Base-by-base conservation (phyloP, 2,329 filamentous ascomycete genomes). In the Fusarium floridanum region DNA sequence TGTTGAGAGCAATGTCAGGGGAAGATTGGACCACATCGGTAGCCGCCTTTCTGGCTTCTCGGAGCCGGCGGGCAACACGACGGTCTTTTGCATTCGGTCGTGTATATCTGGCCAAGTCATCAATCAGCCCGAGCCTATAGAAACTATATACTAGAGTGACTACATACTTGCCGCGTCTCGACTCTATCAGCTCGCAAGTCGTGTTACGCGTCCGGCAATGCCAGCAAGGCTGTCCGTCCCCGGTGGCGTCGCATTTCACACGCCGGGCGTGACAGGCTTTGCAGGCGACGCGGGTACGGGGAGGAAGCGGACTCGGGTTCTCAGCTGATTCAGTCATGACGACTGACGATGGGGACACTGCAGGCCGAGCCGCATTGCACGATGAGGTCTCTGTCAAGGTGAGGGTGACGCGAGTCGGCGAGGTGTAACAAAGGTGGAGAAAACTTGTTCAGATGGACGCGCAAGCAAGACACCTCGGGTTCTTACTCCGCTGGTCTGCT, bases 211-310 rank as follows among this genome's bases (percentile, higher is more conserved):
- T 72, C 1, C 74, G 75, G n/a, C 75, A 76, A 32, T 76, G 75
- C 75, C 67, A 69, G 17, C 75, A 76, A 2, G 75, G 75, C 10
- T 73, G 67, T 0, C 66, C 73, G 5, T 76, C 75, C 1, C 50
- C 57, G 1, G 72, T 73, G 27, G 73, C 75, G 27, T 77, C 75
- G 36, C 75, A 77, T 50, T 72, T 76, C 5, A 77, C 75, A 1
- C 75, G 75, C 10, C 75, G 61, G 3, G 66, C 48, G 6, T 77
- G 65, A 32, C 75, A 77, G 5, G 75, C 75, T 9, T 77, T 77
- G 12, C 75, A 77, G 27, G 75, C 75, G 4, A 76, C 64, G 0
- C 74, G 74, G 3, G 72, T 56, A 24, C 76, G 72, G n/a, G n/a
- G n/a, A 1, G 55, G 29, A 5, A 22, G 14, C 8, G 29, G 29